phyloP scores from a whole-genome alignment of 2,329 filamentous ascomycete species.

The Colletotrichum lini region DNA sequence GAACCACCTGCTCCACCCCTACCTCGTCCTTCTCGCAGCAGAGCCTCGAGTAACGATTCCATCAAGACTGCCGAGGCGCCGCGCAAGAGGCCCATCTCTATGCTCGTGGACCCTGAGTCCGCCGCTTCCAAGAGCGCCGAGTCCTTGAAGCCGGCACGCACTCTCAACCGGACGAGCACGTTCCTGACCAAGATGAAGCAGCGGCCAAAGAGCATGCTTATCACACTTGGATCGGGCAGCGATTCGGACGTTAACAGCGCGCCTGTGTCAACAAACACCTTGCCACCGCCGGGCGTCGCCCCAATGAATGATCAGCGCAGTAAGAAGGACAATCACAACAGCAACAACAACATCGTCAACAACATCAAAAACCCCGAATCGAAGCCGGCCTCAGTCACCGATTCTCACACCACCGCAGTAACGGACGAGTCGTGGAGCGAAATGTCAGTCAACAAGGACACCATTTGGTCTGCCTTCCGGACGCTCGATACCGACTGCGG shows the following conservation, averaged over 20 bases:
- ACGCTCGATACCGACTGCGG: constrained; percentile 64
- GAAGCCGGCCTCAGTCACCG: constrained; percentile 55
- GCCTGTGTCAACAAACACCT: constrained; percentile 63
- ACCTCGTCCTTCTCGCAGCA: constrained; percentile 43
- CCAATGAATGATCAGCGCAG: constrained; percentile 19
- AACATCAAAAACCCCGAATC: constrained; percentile 18
- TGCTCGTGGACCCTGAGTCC: constrained; percentile 44
- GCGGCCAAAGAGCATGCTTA: constrained; percentile 59
- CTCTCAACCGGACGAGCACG: constrained; percentile 60
- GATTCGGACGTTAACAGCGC: constrained; percentile 57
- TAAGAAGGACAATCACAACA: constrained; percentile 20
- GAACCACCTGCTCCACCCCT: constrained; percentile 39
- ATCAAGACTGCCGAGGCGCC: constrained; percentile 50
- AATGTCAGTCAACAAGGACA: constrained; percentile 63
- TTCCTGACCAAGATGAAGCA: constrained; percentile 69
- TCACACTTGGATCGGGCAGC: constrained; percentile 55
- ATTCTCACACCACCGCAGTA: constrained; percentile 52
- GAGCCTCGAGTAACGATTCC: constrained; percentile 32
- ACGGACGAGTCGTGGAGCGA: constrained; percentile 64
- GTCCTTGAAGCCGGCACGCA: constrained; percentile 54
- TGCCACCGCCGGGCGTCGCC: constrained; percentile 56
- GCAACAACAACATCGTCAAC: constrained; percentile 12
- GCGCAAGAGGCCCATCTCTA: constrained; percentile 50
- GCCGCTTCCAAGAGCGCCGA: constrained; percentile 54
- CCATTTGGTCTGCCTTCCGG: constrained; percentile 70